Evolutionary conservation across 2,329 filamentous ascomycete genomes (phyloP).

Genomic region (Aureobasidium lini): DNA sequence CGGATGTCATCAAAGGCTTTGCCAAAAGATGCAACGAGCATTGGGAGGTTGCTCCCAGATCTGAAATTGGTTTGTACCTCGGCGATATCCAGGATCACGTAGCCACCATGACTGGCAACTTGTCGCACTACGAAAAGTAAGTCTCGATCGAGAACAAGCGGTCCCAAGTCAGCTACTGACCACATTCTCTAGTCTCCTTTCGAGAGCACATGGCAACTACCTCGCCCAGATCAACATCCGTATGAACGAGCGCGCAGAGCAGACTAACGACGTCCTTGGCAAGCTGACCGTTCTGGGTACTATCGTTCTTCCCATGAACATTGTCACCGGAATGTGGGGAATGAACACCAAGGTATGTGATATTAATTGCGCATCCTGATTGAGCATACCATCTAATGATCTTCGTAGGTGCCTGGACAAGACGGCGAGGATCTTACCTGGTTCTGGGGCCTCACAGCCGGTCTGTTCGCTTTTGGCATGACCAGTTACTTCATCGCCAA

Average conservation of each 20-base stretch:
- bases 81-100: slow-evolving; percentile 99
- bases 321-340: slow-evolving; percentile 96
- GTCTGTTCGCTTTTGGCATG: slow-evolving; percentile 69
- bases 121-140: slow-evolving; percentile 93
- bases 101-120: slow-evolving; percentile 94
- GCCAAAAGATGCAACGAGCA: slow-evolving; percentile 97
- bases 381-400: background rate
- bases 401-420: slow-evolving; percentile 68
- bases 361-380: background rate
- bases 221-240: slow-evolving; percentile 98
- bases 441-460: slow-evolving; percentile 57
- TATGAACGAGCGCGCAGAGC: slow-evolving; percentile 96
- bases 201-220: slow-evolving; percentile 89
- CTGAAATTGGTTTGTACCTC: slow-evolving; percentile 93
- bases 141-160: slow-evolving; percentile 25
- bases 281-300: slow-evolving; percentile 94
- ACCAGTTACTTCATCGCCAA: slow-evolving; percentile 76
- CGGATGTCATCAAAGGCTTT: slow-evolving; percentile 98
- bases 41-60: slow-evolving; percentile 90
- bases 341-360: slow-evolving; percentile 64
- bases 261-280: slow-evolving; percentile 89
- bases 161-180: slow-evolving; percentile 15
- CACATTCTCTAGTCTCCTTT: slow-evolving; percentile 59
- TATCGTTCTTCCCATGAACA: slow-evolving; percentile 97
- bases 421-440: slow-evolving; percentile 59